Percentiles rank a stretch among this genome's conserved stretches.
These are phyloP conservation scores for Beauveria sp. DNA, from an alignment of 2,329 filamentous ascomycete species.

Conservation along the genomic window DNA sequence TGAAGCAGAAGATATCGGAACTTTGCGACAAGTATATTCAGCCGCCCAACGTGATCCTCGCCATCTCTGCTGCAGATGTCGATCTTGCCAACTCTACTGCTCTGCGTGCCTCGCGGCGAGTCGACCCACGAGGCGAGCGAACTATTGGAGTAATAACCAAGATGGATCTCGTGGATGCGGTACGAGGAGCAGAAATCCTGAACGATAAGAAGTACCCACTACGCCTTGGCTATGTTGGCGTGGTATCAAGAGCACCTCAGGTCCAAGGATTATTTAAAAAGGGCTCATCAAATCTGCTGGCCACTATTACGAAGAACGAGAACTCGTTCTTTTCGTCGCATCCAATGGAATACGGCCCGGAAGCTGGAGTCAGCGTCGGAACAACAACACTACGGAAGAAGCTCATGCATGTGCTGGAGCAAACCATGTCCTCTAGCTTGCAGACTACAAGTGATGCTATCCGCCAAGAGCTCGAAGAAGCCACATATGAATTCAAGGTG, in stretches of 20 bases:
- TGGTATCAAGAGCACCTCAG: slow-evolving; percentile 74
- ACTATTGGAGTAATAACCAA: slow-evolving; percentile 99
- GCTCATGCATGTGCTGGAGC: slow-evolving; percentile 92
- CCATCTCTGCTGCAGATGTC: slow-evolving; percentile 95
- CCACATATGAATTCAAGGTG: slow-evolving; percentile 97
- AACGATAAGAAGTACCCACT: slow-evolving; percentile 89
- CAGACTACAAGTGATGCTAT: slow-evolving; percentile 88
- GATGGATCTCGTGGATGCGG: slow-evolving; percentile 91
- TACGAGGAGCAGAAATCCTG: slow-evolving; percentile 69
- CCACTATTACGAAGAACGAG: slow-evolving; percentile 81
- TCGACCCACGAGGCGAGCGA: slow-evolving; percentile 88
- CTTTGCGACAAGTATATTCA: slow-evolving; percentile 98
- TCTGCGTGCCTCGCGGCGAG: slow-evolving; percentile 77
- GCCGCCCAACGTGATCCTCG: slow-evolving; percentile 89
- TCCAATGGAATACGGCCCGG: slow-evolving; percentile 68
- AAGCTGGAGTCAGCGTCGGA: slow-evolving; percentile 67
- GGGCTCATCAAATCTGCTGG: slow-evolving; percentile 70
- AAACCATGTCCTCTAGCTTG: slow-evolving; percentile 91
- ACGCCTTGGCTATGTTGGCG: slow-evolving; percentile 91
- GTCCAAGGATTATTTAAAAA: slow-evolving; percentile 73
- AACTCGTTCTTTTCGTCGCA: slow-evolving; percentile 79
- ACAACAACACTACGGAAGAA: slow-evolving; percentile 87
- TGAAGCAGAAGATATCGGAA: slow-evolving; percentile 93
- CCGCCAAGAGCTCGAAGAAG: slow-evolving; percentile 89
- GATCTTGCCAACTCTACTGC: slow-evolving; percentile 96